These are phyloP conservation scores for Penicillium capsulatum DNA, from an alignment of 2,329 filamentous ascomycete genomes.

Conservation along the genomic window DNA sequence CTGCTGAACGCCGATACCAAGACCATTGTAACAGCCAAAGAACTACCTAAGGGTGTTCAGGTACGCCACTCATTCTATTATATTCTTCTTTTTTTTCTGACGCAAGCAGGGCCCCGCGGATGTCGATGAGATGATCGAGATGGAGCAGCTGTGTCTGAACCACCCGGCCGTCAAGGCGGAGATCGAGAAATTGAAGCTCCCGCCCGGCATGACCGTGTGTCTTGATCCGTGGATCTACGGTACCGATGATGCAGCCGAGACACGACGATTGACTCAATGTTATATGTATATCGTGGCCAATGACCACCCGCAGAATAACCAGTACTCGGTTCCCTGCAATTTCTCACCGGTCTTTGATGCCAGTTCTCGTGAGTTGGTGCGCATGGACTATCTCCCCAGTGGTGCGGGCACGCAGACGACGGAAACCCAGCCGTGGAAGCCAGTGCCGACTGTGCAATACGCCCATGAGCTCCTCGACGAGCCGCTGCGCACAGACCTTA, in stretches of 20 bases:
- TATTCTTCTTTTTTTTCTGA: neutral
- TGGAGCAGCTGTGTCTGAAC: constrained; percentile 54
- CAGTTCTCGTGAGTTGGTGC: constrained; percentile 59
- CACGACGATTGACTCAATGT: constrained; percentile 39
- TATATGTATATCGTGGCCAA: constrained; percentile 39
- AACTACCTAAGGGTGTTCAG: constrained; percentile 47
- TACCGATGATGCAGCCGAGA: constrained; percentile 38
- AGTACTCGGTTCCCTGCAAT: constrained; percentile 35
- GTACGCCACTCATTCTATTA: constrained; percentile 25
- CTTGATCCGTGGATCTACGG: constrained; percentile 69
- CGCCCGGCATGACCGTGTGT: constrained; percentile 54
- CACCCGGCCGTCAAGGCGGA: constrained; percentile 56
- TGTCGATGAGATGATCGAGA: constrained; percentile 56
- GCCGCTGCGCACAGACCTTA: constrained; percentile 60
- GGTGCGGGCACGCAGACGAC: constrained; percentile 59
- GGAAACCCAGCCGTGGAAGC: constrained; percentile 55
- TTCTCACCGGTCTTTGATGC: constrained; percentile 52
- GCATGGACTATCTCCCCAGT: constrained; percentile 66
- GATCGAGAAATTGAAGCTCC: constrained; percentile 57
- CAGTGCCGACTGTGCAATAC: constrained; percentile 50
- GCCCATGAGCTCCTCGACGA: constrained; percentile 63
- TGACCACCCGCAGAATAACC: constrained; percentile 37
- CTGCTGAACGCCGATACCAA: constrained; percentile 41
- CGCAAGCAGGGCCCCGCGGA: constrained; percentile 52
- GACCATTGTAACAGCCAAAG: constrained; percentile 36